A percentile compares a stretch with the other conserved stretches of the same genome.
Conservation (phyloP, 192 early-diverging fungal species). For the Podila verticillata region DNA sequence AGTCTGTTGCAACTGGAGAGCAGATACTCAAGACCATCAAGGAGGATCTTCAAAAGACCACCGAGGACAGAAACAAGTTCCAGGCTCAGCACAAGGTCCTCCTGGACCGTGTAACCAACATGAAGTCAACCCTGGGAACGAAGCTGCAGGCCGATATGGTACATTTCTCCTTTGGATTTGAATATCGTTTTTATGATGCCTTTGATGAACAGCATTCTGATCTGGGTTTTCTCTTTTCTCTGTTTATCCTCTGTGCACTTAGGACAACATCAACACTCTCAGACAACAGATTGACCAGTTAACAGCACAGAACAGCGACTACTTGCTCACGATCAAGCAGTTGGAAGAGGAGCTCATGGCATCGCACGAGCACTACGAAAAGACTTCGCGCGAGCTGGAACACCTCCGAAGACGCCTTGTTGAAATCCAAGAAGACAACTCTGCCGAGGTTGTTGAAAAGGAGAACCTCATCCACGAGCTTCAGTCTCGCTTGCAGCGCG, state of each 20-base stretch:
- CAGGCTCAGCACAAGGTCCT: constrained; percentile 71
- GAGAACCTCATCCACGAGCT: constrained; percentile 65
- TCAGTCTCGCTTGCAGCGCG: constrained; percentile 61
- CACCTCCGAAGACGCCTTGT: constrained; percentile 67
- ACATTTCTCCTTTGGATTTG: neutral
- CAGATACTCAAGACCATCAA: constrained; percentile 19
- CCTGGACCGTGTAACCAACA: constrained; percentile 77
- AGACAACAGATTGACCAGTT: constrained; percentile 65
- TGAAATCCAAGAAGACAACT: constrained; percentile 66
- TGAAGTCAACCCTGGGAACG: constrained; percentile 84
- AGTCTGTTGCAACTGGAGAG: constrained; percentile 3
- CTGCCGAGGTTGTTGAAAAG: constrained; percentile 65
- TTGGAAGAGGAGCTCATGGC: constrained; percentile 57
- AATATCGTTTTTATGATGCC: too few species aligned
- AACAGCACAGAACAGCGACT: constrained; percentile 64
- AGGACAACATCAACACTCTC: constrained; percentile 65
- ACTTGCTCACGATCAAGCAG: constrained; percentile 65
- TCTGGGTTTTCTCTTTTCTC: neutral
- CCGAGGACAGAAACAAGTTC: constrained; percentile 61
- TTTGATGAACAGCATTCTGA: too few species aligned
- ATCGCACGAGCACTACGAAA: constrained; percentile 55
- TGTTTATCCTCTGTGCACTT: constrained; percentile 3
- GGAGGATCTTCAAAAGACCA: constrained; percentile 42
- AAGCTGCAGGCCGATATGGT: constrained; percentile 87
- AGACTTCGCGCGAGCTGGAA: constrained; percentile 59